These are phyloP conservation scores for Solanum pennellii DNA, from an alignment of 257 asterid genomes.

Conservation along the genomic window DNA sequence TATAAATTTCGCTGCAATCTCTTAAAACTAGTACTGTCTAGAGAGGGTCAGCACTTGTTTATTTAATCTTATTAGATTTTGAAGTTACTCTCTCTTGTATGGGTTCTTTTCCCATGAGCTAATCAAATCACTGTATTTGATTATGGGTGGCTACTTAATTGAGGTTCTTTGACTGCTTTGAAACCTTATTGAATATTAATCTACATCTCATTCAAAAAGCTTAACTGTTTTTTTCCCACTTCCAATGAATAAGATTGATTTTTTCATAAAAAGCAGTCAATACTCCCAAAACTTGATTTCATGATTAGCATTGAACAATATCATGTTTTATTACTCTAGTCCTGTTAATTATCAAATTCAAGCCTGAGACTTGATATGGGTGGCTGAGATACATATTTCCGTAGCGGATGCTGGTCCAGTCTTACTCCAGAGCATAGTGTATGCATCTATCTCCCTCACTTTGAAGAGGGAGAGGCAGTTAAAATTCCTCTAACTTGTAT, in stretches of 20 bases:
- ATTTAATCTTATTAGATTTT: background rate
- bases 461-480: background rate
- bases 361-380: background rate
- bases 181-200: background rate
- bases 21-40: background rate
- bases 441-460: background rate
- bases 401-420: background rate
- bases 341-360: background rate
- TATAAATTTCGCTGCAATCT: background rate
- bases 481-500: background rate
- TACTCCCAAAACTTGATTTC: background rate
- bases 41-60: background rate
- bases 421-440: background rate
- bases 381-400: background rate
- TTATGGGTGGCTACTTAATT: background rate
- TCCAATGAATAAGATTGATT: background rate
- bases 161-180: background rate
- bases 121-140: background rate
- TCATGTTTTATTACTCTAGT: background rate
- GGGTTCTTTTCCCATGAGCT: background rate
- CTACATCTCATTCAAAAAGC: background rate
- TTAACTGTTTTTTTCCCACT: background rate
- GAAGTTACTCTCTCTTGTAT: background rate
- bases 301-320: background rate
- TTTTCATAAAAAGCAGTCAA: background rate